Conservation (phyloP, 148 eudicot species). For the Suaeda aralocaspica region DNA sequence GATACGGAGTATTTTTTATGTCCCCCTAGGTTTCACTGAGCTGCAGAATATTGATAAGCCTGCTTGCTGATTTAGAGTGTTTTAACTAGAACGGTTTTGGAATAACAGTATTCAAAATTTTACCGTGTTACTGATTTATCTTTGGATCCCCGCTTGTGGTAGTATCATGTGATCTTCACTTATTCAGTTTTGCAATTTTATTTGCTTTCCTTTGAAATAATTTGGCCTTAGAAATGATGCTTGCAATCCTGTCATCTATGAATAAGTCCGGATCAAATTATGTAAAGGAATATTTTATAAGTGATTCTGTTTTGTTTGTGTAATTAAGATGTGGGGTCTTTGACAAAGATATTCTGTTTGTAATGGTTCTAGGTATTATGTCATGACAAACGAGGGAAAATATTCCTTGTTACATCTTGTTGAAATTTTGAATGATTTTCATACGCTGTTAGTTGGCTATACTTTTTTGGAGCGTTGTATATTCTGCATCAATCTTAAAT, state of each 20-base stretch:
- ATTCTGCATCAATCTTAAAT: constrained; percentile 15
- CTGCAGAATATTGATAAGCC: too few species aligned
- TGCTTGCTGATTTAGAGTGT: too few species aligned
- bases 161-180: too few species aligned
- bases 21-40: too few species aligned
- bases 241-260: constrained; percentile 10
- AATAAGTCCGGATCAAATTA: constrained; percentile 15
- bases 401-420: constrained; percentile 7
- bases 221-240: neutral
- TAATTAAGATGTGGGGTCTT: constrained; percentile 21
- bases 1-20: too few species aligned
- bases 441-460: constrained; percentile 18
- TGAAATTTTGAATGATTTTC: constrained; percentile 12
- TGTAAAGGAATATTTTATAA: constrained; percentile 30
- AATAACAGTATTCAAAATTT: neutral
- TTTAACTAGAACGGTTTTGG: too few species aligned
- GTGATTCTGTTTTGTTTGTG: constrained; percentile 26
- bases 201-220: neutral
- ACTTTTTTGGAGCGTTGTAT: constrained; percentile 15
- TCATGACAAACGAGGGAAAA: constrained; percentile 18
- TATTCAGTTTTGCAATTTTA: neutral
- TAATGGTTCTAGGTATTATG: constrained; percentile 15
- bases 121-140: neutral
- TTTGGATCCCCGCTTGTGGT: neutral
- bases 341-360: constrained; percentile 27